phyloP scores from a whole-genome alignment of 495 filamentous ascomycete species.

The Talaromyces borbonicus region DNA sequence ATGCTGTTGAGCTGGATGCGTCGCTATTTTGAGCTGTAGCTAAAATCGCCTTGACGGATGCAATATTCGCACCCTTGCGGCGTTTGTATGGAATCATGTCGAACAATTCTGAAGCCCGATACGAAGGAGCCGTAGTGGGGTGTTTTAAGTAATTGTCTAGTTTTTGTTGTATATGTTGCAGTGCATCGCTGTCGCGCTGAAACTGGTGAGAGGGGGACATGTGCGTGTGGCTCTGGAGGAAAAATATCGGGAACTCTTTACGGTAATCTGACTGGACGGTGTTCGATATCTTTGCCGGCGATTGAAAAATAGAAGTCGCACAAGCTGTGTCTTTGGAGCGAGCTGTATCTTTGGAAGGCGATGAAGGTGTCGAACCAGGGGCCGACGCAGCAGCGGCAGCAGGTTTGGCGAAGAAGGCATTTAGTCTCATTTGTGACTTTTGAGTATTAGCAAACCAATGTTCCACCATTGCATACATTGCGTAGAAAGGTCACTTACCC shows the following conservation, averaged over 20 bases:
- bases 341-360: conserved; percentile 15
- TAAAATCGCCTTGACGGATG: conserved; percentile 60
- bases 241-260: conserved; percentile 67
- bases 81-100: conserved; percentile 43
- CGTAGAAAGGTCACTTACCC: conserved; percentile 32
- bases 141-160: conserved; percentile 36
- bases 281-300: conserved; percentile 12
- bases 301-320: conserved; percentile 11
- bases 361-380: conserved; percentile 12
- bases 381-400: conserved; percentile 14
- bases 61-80: conserved; percentile 39
- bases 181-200: conserved; percentile 46
- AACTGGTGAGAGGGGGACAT: conserved; percentile 47
- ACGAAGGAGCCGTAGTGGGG: conserved; percentile 32
- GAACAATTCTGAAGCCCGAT: conserved; percentile 50
- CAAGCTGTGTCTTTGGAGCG: conserved; percentile 11
- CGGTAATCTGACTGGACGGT: conserved; percentile 52
- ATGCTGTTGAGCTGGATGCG: conserved; percentile 20
- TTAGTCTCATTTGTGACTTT: conserved; percentile 49
- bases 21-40: conserved; percentile 39
- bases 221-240: conserved; percentile 54
- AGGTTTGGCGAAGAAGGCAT: conserved; percentile 52
- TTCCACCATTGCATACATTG: background rate
- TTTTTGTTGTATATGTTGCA: conserved; percentile 29
- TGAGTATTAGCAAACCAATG: conserved; percentile 9